Base-by-base conservation (phyloP, 1,284 basidiomycete genomes). In the Porogramme epimiltina region DNA sequence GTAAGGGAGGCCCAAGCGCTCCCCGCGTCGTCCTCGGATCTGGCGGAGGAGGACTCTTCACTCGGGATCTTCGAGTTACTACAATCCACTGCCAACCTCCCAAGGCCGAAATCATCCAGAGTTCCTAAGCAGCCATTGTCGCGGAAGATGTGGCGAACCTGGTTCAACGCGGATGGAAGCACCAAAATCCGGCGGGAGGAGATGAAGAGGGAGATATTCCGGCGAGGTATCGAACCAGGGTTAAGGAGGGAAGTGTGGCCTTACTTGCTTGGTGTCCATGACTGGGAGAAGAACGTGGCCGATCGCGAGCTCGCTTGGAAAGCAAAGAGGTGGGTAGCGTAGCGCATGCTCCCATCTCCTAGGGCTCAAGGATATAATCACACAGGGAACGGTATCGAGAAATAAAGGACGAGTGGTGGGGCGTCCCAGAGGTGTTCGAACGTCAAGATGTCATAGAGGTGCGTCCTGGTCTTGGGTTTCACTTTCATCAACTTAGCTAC, bases 11-110 rank as follows among this genome's bases (percentile, higher is more conserved):
- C 87, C 0, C 84, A 87, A 61, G 75, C 78, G 0, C 63, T 89
- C 8, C 80, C 83, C 2, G 68, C 77, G 2, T 72, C 78, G 0
- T 75, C 77, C 6, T 62, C 69, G 18, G 75, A 76, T 43, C 60
- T 79, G n/a, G 76, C 73, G 16, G 85, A 90, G 62, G 84, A 93
- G 60, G 75, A 80, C 2, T 88, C 85, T 0, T 85, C 86, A 3
- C 71, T 95, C 18, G 94, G 95, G 0, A 87, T 96, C 4, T 97
- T 96, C 62, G 94, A 96, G 67, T 74, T 97, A 4, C 69, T 97
- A 33, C 84, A 91, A 61, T 84, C 87, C 0, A 85, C 88, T 0
- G 73, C 85, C 20, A 91, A 91, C 67, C 69, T 93, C 15, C 90
- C 90, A 0, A 84, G 82, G 15, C 89, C 90, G 11, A 89, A 85